Evolutionary conservation across 2,329 filamentous ascomycete genomes (phyloP), one percentile per base, ranked within the genome.

Genomic region (Cercospora sp.): DNA sequence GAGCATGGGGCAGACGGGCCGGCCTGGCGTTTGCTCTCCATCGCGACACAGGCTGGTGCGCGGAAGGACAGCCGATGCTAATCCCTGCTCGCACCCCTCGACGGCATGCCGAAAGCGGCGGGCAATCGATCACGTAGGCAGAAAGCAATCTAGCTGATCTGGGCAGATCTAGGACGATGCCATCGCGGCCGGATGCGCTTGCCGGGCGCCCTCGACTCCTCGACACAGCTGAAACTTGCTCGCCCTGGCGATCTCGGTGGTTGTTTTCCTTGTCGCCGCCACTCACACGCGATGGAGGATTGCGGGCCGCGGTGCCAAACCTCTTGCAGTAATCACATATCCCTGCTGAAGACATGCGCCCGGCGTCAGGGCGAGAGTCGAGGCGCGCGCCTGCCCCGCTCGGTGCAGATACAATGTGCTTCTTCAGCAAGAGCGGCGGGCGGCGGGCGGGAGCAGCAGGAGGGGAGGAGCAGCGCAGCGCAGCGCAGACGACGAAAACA

Each of bases 21-120:
- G 34, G 34, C 13, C 37, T 43, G 43, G 43, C 43, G 43, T 49
- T 49, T 49, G 43, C 43, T 49, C 43, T 2, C 6, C 2, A 40
- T 40, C 37, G 37, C 43, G 51, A 57, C 51, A 24, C 13, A 3
- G 10, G 13, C 34, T 51, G 49, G 26, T 37, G 6, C 13, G 32
- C 28, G 65, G 59, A 61, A 37, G 51, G 12, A 12, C 5, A 61
- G 40, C 66, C 66, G 66, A 65, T 30, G 60, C 61, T 61, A 10
- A 40, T 28, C 53, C 53, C 24, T 57, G 53, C 12, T 3, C 24
- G 53, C 53, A 1, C 24, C 13, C 53, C 30, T 16, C 53, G 53
- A 30, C 26, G 21, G 28, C 28, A 40, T 34, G 18, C 34, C 59
- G 37, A 13, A 40, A 43, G 8, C 34, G 43, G 45, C 7, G 43